A percentile compares a stretch with the other conserved stretches of the same genome.
Evolutionary conservation across 2,329 filamentous ascomycete genomes (phyloP).

Genomic region (Penicillium occitanis): DNA sequence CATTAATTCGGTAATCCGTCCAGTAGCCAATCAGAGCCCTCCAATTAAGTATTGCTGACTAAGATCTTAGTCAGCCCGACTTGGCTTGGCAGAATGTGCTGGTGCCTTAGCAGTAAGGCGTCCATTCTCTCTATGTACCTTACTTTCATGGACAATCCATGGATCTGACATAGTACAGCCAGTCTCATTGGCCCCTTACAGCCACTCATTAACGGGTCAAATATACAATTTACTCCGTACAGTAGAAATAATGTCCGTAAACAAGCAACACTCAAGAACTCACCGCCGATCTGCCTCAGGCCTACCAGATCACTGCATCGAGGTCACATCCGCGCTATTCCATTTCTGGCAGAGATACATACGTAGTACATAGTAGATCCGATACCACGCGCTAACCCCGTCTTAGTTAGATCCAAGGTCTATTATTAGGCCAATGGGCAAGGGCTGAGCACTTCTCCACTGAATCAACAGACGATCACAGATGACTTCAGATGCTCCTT

Average conservation of each 20-base stretch:
- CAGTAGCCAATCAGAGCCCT: neutral
- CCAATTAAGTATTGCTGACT: neutral
- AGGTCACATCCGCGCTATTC: neutral
- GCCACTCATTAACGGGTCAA: neutral
- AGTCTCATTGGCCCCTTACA: neutral
- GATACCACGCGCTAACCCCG: neutral
- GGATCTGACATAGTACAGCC: neutral
- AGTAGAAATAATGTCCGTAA: neutral
- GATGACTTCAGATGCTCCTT: neutral
- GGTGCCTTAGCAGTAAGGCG: neutral
- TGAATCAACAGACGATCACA: neutral
- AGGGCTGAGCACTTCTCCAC: neutral
- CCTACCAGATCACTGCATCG: neutral
- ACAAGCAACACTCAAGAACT: neutral
- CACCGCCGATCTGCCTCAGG: neutral
- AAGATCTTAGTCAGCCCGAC: neutral
- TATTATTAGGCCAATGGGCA: conserved; percentile 7
- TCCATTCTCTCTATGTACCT: too few species aligned
- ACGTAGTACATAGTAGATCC: neutral
- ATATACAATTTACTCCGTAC: too few species aligned
- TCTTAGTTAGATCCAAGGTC: neutral
- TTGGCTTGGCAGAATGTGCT: neutral
- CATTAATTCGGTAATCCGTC: neutral
- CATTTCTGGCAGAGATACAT: neutral
- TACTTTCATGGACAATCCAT: neutral